phyloP scores from a whole-genome alignment of 495 filamentous ascomycete genomes.

The Aspergillus ellipticus region DNA sequence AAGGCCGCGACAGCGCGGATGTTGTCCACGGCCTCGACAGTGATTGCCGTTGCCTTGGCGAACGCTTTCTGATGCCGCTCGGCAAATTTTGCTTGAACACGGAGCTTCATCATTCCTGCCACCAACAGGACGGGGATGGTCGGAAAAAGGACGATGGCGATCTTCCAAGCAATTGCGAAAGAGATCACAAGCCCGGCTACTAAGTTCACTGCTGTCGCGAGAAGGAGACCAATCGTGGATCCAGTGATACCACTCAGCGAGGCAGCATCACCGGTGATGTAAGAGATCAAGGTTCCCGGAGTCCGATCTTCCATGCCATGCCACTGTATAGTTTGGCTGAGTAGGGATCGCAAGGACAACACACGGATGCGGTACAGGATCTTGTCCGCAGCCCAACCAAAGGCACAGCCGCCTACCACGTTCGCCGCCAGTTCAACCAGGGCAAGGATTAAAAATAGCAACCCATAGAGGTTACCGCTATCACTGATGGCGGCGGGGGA shows the following conservation, averaged over 20 bases:
- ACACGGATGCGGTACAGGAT: conserved; percentile 46
- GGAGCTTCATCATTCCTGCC: conserved; percentile 50
- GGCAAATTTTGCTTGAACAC: conserved; percentile 50
- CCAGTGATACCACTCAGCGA: conserved; percentile 47
- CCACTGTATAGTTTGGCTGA: conserved; percentile 50
- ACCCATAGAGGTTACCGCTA: conserved; percentile 45
- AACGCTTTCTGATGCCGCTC: conserved; percentile 55
- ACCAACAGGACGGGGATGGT: conserved; percentile 39
- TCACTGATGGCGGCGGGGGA: conserved; percentile 29
- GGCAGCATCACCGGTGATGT: conserved; percentile 47
- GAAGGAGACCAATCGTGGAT: conserved; percentile 38
- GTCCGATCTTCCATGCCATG: conserved; percentile 44
- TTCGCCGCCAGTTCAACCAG: conserved; percentile 51
- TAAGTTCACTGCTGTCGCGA: conserved; percentile 41
- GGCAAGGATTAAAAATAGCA: conserved; percentile 53
- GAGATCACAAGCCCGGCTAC: conserved; percentile 36
- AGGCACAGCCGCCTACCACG: conserved; percentile 40
- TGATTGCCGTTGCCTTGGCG: conserved; percentile 44
- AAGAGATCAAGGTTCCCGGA: conserved; percentile 39
- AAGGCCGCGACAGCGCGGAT: conserved; percentile 52
- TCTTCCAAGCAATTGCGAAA: conserved; percentile 40
- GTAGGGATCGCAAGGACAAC: conserved; percentile 45
- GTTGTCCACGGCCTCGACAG: conserved; percentile 48
- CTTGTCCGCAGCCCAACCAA: conserved; percentile 50
- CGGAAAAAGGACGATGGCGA: conserved; percentile 35